Conservation (phyloP, 2,329 filamentous ascomycete species). For the Phialocephala subalpina region DNA sequence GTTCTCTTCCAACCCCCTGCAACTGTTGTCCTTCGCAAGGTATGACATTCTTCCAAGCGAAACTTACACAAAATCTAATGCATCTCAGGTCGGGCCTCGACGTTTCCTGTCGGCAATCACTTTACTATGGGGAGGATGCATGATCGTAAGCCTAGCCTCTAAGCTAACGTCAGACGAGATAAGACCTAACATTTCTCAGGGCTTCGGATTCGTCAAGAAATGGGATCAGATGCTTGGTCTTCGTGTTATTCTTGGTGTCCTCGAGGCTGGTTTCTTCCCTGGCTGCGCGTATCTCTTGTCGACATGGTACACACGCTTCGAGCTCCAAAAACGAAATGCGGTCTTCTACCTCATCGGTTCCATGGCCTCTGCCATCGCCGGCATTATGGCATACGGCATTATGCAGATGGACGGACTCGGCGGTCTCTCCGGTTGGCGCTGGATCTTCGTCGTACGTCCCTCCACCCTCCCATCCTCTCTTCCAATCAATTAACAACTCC, state of each 20-base stretch:
- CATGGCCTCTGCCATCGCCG: conserved; percentile 70
- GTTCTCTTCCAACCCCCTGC: conserved; percentile 76
- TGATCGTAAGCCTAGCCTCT: conserved; percentile 45
- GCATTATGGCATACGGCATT: conserved; percentile 74
- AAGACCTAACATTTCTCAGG: conserved; percentile 20
- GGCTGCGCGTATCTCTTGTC: conserved; percentile 52
- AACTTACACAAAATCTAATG: neutral
- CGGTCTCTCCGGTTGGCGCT: conserved; percentile 41
- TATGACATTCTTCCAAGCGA: neutral
- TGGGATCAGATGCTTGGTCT: conserved; percentile 41
- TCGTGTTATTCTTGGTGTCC: conserved; percentile 39
- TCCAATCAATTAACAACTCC: neutral
- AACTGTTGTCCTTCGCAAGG: conserved; percentile 69
- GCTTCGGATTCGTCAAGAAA: conserved; percentile 46
- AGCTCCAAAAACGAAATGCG: conserved; percentile 76
- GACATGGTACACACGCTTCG: conserved; percentile 59
- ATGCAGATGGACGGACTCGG: conserved; percentile 50
- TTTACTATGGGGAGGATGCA: conserved; percentile 52
- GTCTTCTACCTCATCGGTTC: conserved; percentile 75
- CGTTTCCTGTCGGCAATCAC: conserved; percentile 60
- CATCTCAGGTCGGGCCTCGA: conserved; percentile 63
- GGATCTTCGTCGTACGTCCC: conserved; percentile 56
- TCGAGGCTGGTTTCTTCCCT: conserved; percentile 45
- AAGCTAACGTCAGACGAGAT: conserved; percentile 6
- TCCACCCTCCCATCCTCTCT: conserved; percentile 48